phyloP scores from a whole-genome alignment of 2,329 filamentous ascomycete genomes.

The Venturia pyrina region DNA sequence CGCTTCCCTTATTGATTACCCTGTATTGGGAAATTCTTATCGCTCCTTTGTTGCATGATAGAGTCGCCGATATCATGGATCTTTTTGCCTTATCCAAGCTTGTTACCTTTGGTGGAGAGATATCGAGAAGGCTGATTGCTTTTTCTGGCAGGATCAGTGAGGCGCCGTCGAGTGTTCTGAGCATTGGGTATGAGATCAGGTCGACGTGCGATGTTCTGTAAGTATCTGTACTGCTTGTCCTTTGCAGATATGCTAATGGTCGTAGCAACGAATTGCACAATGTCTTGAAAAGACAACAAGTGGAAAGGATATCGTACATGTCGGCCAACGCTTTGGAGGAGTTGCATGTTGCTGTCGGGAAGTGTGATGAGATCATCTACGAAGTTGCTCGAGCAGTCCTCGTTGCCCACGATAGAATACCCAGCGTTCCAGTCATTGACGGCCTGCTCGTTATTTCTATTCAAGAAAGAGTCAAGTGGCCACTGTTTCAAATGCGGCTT shows the following conservation, averaged over 20 bases:
- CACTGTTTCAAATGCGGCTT: background rate
- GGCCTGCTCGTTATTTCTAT: background rate
- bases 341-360: background rate
- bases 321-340: slow-evolving; percentile 3
- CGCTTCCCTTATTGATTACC: background rate
- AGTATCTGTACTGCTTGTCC: background rate
- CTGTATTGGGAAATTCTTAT: background rate
- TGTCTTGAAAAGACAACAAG: slow-evolving; percentile 6
- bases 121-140: slow-evolving; percentile 2
- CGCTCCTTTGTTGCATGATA: background rate
- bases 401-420: background rate
- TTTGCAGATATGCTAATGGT: background rate
- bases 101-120: slow-evolving; percentile 3
- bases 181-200: slow-evolving; percentile 10
- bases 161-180: slow-evolving; percentile 2
- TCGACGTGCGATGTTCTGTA: slow-evolving; percentile 9
- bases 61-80: background rate
- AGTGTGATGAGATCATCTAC: slow-evolving; percentile 7
- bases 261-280: slow-evolving; percentile 4
- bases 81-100: slow-evolving; percentile 8
- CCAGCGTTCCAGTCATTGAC: background rate
- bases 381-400: slow-evolving; percentile 4
- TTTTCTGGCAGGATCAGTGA: background rate
- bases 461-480: slow-evolving; percentile 6
- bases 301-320: slow-evolving; percentile 1